Conservation (phyloP, 2,329 filamentous ascomycete species). For the Fusarium sp. region DNA sequence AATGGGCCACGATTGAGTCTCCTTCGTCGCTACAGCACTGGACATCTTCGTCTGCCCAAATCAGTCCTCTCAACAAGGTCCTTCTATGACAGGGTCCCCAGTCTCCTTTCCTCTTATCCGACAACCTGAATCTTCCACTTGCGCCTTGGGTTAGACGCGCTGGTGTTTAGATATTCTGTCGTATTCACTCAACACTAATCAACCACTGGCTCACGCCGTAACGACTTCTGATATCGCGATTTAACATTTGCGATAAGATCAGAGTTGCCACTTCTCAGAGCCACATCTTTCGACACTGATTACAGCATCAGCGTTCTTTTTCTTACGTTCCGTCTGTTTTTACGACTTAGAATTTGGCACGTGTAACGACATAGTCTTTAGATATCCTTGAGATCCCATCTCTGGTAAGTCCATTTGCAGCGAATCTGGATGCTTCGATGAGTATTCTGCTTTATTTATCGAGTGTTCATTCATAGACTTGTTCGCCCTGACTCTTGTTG, state of each 20-base stretch:
- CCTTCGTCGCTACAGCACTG: conserved; percentile 37
- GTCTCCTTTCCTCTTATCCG: conserved; percentile 30
- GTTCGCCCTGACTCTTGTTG: conserved; percentile 6
- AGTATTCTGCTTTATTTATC: conserved; percentile 9
- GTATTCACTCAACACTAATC: conserved; percentile 38
- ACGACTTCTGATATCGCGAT: conserved; percentile 30
- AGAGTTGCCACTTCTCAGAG: conserved; percentile 34
- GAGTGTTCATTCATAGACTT: background rate
- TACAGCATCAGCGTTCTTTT: conserved; percentile 26
- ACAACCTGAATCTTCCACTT: conserved; percentile 42
- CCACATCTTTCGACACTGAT: conserved; percentile 21
- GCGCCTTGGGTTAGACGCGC: conserved; percentile 51
- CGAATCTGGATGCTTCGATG: background rate
- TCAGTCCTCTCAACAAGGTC: conserved; percentile 9
- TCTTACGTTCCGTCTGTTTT: conserved; percentile 37
- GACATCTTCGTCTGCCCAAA: conserved; percentile 23
- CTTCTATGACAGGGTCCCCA: conserved; percentile 42
- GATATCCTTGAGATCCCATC: conserved; percentile 42
- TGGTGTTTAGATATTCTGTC: conserved; percentile 49
- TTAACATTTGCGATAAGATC: conserved; percentile 30
- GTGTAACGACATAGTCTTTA: conserved; percentile 40
- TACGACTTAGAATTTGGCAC: conserved; percentile 42
- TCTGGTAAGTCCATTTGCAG: conserved; percentile 31
- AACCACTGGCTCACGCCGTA: conserved; percentile 32
- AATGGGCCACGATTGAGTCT: conserved; percentile 48